Percentiles rank a stretch among this genome's conserved stretches.
These are phyloP conservation scores for Beauveria asiatica DNA, from an alignment of 2,329 filamentous ascomycete genomes.

Conservation along the genomic window DNA sequence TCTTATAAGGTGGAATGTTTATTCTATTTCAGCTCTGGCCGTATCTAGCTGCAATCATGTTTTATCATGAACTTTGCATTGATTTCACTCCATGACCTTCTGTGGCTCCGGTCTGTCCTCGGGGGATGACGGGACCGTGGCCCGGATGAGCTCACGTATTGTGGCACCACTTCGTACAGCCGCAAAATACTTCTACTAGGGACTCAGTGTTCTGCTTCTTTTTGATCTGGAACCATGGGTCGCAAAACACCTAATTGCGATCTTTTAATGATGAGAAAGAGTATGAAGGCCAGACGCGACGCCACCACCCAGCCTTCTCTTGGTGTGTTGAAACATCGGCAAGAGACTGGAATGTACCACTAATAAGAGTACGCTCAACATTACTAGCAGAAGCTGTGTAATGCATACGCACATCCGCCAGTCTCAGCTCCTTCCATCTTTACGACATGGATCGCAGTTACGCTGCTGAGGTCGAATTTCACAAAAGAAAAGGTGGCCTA, in stretches of 20 bases:
- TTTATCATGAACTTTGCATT: background rate
- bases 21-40: background rate
- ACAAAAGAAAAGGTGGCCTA: conserved; percentile 34
- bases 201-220: background rate
- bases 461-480: conserved; percentile 32
- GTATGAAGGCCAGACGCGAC: conserved; percentile 17
- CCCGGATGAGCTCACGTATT: background rate
- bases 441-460: conserved; percentile 34
- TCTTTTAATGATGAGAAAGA: no score
- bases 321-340: no score
- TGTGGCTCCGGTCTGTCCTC: background rate
- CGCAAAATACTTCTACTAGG: background rate
- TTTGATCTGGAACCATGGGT: conserved; percentile 12
- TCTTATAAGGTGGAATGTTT: background rate
- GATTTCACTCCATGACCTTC: background rate
- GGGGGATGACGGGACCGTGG: conserved; percentile 1
- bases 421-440: conserved; percentile 20
- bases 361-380: conserved; percentile 23
- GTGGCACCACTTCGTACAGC: conserved; percentile 1
- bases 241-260: no score
- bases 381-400: conserved; percentile 32
- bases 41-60: background rate
- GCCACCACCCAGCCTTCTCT: conserved; percentile 17
- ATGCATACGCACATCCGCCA: conserved; percentile 25
- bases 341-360: conserved; percentile 27